Evolutionary conservation across 2,329 filamentous ascomycete species (phyloP), one percentile per base, ranked within the genome.

Genomic region (Arachnopeziza araneosa): DNA sequence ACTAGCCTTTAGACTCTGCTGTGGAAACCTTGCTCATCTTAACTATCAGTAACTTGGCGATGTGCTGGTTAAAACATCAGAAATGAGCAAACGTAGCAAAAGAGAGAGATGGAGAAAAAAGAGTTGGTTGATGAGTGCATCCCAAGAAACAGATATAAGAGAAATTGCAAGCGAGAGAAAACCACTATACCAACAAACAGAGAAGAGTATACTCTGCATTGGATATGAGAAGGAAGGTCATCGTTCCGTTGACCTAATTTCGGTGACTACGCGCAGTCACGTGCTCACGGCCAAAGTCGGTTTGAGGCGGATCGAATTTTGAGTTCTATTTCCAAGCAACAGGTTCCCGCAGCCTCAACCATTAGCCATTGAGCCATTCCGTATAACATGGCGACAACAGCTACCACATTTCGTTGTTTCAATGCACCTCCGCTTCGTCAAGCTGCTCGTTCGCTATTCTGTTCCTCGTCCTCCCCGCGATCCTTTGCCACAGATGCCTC

Each of bases 401-500:
- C 36, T 8, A 44, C 36, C 36, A 14, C 12, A 14, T 14, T 19
- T 14, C 36, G 36, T 4, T 19, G 10, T 19, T 44, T 44, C 10
- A 17, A 44, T 44, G 10, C 36, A 44, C 10, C 10, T 44, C 17
- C 36, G 10, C 36, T 44, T 4, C 36, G 36, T 17, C 36, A 44
- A 44, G 36, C 36, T 6, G 17, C 36, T 44, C 36, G 36, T 12
- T 44, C 36, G 10, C 12, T 44, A 44, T 44, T 44, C 10, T 44
- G 36, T 14, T 44, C 36, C 2, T 44, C 36, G 12, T 55, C 66
- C 7, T 55, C 65, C 8, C 56, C 63, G 59, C 61, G 69, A 49
- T 59, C 53, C 36, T 63, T 72, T 58, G 69, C 69, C 64, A 68
- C 66, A 52, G 70, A 70, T 58, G 60, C 67, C 22, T 44, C 65